Evolutionary conservation across 257 asterid genomes (phyloP), one percentile per base, ranked within the genome.

Genomic region (Verbena officinalis): DNA sequence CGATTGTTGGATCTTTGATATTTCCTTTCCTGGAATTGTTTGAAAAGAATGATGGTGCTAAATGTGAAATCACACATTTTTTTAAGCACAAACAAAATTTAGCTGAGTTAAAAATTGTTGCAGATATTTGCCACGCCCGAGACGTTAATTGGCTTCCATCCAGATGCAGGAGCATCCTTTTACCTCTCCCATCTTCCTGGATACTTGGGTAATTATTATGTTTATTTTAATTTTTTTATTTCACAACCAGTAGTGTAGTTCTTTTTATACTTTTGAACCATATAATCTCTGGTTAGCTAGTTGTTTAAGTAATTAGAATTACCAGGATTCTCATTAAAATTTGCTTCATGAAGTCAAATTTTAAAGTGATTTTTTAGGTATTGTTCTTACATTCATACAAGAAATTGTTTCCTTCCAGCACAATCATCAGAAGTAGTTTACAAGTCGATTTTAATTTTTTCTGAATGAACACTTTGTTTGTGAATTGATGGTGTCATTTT

Each of bases 121-220:
- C 82, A 94, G 97, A 87, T 90, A 55, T 90, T 94, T 81, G 88
- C 96, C 68, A 94, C 96, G 1, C 96, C 97, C 2, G 99, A 94
- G 79, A 88, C 93, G 30, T 74, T 77, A 77, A 94, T 94, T 68
- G 99, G 99, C 56, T 94, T 84, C 85, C 97, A 94, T 78, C 97
- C 99, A 22, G 99, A 94, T 71, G 99, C 97, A 3, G 97, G 91
- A 48, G 99, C 99, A 56, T 94, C 99, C 64, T 94, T 94, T 81
- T 80, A 88, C 80, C 95, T 90, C 65, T 86, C 97, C 53, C 97
- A 77, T 77, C 84, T 94, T 40, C 99, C 97, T 73, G 99, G 99
- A 73, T 69, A 80, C 80, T 75, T 94, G 79, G 99, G 97, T 84
- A 73, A 78, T 23, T 61, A 62, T 55, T 14, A 34, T 70, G 31